Percentiles rank a stretch among this genome's conserved stretches.
Conservation (phyloP, 2,329 filamentous ascomycete species). For the Hypoxylon sp. region DNA sequence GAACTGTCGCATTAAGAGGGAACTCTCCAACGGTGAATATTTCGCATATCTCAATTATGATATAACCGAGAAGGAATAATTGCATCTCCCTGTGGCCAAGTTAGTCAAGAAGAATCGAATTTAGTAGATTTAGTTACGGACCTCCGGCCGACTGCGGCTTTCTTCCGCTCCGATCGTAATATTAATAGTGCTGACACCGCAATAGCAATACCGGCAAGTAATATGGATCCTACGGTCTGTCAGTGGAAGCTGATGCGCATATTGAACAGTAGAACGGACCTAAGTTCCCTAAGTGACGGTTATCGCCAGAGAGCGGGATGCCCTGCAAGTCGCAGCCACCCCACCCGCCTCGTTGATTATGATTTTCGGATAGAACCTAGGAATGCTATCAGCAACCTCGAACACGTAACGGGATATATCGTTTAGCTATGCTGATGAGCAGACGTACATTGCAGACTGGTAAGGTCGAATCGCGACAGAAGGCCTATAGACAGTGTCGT, state of each 20-base stretch:
- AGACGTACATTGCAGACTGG: slow-evolving; percentile 83
- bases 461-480: slow-evolving; percentile 84
- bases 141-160: slow-evolving; percentile 93
- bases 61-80: slow-evolving; percentile 85
- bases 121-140: slow-evolving; percentile 51
- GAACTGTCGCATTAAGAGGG: slow-evolving; percentile 73
- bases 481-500: slow-evolving; percentile 63
- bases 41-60: slow-evolving; percentile 90
- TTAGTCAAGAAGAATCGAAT: slow-evolving; percentile 37
- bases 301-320: slow-evolving; percentile 74
- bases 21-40: slow-evolving; percentile 96
- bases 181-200: slow-evolving; percentile 71
- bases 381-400: slow-evolving; percentile 28
- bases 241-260: slow-evolving; percentile 24
- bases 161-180: slow-evolving; percentile 85
- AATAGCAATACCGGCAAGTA: slow-evolving; percentile 83
- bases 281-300: slow-evolving; percentile 78
- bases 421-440: slow-evolving; percentile 1
- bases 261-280: slow-evolving; percentile 62
- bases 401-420: slow-evolving; percentile 11
- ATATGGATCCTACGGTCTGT: slow-evolving; percentile 75
- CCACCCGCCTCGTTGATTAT: slow-evolving; percentile 68
- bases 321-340: slow-evolving; percentile 79
- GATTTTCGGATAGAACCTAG: slow-evolving; percentile 70
- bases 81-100: slow-evolving; percentile 82